These are phyloP conservation scores for Colletotrichum liriopes DNA, from an alignment of 2,329 filamentous ascomycete species.

Conservation along the genomic window DNA sequence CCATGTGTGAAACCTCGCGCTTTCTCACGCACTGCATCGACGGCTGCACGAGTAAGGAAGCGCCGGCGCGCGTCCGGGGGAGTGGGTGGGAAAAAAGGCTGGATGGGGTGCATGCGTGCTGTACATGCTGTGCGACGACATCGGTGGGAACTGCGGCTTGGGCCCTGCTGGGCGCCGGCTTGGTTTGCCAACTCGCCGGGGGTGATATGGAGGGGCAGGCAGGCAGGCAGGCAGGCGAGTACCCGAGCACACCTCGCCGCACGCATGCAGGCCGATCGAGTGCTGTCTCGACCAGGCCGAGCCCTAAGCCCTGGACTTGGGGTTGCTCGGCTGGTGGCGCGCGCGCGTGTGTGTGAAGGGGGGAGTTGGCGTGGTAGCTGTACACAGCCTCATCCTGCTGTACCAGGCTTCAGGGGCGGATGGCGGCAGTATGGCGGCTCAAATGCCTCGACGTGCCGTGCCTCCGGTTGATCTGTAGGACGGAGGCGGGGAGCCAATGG, in stretches of 20 bases:
- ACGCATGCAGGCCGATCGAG: neutral
- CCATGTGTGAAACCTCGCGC: neutral
- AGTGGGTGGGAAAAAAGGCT: neutral
- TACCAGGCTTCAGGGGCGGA: neutral
- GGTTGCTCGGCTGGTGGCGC: neutral
- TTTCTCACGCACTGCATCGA: neutral
- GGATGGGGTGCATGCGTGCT: conserved; percentile 20
- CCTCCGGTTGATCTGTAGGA: neutral
- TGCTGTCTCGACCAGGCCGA: neutral
- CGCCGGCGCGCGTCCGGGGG: neutral
- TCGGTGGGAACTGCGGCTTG: conserved; percentile 9
- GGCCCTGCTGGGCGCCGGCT: neutral
- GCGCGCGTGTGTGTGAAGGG: neutral
- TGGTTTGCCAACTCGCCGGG: neutral
- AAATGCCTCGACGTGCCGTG: neutral
- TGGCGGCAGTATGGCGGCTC: neutral
- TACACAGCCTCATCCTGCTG: neutral
- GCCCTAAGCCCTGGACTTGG: neutral
- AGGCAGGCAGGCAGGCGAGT: neutral
- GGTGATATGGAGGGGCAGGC: neutral
- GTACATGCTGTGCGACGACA: conserved; percentile 28
- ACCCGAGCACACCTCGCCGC: neutral
- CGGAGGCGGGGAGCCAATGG: neutral
- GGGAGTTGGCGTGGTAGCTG: neutral
- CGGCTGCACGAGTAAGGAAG: conserved; percentile 9